phyloP scores from a whole-genome alignment of 345 rosid genomes.

The Populus tremula region DNA sequence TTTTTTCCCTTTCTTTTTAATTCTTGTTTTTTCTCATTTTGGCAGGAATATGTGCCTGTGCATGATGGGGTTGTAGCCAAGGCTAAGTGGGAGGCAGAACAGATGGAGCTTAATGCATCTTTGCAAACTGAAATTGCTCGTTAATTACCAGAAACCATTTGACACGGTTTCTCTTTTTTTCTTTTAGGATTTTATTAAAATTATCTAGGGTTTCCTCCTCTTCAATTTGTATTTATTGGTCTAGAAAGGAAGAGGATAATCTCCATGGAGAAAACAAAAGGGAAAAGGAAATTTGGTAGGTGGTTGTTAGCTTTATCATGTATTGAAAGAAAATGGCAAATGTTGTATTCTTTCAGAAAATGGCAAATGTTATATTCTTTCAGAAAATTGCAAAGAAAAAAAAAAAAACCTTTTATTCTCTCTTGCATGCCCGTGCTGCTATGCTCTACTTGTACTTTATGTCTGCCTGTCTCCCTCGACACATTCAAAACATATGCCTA shows the following conservation, averaged over 20 bases:
- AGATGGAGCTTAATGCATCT: conserved; percentile 46
- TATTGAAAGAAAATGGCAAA: neutral
- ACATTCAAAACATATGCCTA: too few species aligned
- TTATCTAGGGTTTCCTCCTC: conserved; percentile 14
- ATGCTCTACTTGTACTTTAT: neutral
- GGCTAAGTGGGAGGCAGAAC: conserved; percentile 62
- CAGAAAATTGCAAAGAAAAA: conserved; percentile 7
- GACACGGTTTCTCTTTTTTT: neutral
- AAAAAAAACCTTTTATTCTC: conserved; percentile 18
- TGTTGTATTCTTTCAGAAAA: neutral
- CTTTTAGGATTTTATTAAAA: neutral
- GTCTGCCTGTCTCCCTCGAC: neutral
- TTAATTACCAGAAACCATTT: conserved; percentile 11
- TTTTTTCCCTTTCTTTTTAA: neutral
- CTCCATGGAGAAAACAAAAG: neutral
- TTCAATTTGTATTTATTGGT: conserved; percentile 6
- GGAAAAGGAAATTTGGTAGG: neutral
- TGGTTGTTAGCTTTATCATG: neutral
- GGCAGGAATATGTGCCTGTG: conserved; percentile 57
- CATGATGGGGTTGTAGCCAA: conserved; percentile 48
- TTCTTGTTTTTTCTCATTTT: neutral
- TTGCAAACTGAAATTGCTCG: conserved; percentile 59
- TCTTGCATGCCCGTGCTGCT: conserved; percentile 23
- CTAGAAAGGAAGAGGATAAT: neutral
- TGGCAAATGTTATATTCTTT: neutral